Conservation (phyloP, 345 rosid genomes). For the Citrus australasica region DNA sequence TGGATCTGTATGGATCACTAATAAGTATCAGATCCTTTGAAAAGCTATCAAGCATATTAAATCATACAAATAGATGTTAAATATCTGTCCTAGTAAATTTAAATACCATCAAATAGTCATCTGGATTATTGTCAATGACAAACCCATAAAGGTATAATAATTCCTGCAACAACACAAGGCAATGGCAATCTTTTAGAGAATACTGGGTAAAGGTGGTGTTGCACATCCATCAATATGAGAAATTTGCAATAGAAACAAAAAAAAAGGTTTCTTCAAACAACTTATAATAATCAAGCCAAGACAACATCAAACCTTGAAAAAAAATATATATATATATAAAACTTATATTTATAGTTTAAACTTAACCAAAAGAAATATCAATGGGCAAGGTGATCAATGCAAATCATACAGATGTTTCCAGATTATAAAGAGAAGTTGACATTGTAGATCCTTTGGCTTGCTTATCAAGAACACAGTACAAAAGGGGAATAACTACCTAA, state of each 20-base stretch:
- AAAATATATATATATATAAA: neutral
- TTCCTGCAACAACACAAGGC: conserved; percentile 50
- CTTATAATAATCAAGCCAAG: neutral
- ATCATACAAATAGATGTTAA: neutral
- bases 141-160: conserved; percentile 90
- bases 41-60: neutral
- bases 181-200: neutral
- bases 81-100: neutral
- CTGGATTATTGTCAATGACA: conserved; percentile 79
- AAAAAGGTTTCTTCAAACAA: neutral
- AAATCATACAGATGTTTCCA: neutral
- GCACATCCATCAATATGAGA: neutral
- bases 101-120: conserved; percentile 89
- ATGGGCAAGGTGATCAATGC: neutral
- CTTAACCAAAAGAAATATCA: neutral
- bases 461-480: neutral
- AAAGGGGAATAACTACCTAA: neutral
- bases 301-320: neutral
- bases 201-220: neutral
- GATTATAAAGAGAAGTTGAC: neutral
- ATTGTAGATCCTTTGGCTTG: neutral
- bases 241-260: neutral
- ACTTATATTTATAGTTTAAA: neutral
- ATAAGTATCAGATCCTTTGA: neutral
- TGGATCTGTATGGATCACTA: conserved; percentile 49